These are phyloP conservation scores for Sorghum bicolor DNA, from an alignment of 176 grass and related monocot genomes.

Conservation along the genomic window DNA sequence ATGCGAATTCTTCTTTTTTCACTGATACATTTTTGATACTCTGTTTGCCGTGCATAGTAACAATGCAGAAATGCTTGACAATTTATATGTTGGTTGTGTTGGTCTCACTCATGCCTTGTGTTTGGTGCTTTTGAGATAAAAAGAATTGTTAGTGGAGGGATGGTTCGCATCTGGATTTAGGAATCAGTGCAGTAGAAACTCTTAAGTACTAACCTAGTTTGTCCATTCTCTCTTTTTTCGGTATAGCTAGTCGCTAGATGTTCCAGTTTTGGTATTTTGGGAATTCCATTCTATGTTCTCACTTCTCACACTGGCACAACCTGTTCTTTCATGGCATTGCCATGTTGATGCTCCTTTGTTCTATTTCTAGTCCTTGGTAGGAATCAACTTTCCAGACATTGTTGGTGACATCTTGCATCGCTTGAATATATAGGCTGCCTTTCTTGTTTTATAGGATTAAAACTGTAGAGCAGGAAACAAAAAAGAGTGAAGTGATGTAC, in stretches of 20 bases:
- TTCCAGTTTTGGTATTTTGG: background rate
- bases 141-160: background rate
- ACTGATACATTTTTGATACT: background rate
- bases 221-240: background rate
- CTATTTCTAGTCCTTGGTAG: background rate
- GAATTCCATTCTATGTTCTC: background rate
- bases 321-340: background rate
- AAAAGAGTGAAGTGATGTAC: background rate
- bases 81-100: background rate
- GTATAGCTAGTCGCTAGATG: background rate
- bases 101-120: background rate
- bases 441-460: background rate
- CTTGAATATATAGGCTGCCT: constrained; percentile 10
- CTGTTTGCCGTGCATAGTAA: background rate
- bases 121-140: background rate
- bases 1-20: constrained; percentile 14
- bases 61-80: background rate
- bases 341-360: background rate
- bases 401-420: background rate
- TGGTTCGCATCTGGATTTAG: background rate
- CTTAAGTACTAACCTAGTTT: background rate
- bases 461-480: background rate
- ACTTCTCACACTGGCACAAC: background rate
- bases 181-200: background rate
- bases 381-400: background rate